These are phyloP conservation scores for Aegle marmelos DNA, from an alignment of 345 rosid species.

Conservation along the genomic window DNA sequence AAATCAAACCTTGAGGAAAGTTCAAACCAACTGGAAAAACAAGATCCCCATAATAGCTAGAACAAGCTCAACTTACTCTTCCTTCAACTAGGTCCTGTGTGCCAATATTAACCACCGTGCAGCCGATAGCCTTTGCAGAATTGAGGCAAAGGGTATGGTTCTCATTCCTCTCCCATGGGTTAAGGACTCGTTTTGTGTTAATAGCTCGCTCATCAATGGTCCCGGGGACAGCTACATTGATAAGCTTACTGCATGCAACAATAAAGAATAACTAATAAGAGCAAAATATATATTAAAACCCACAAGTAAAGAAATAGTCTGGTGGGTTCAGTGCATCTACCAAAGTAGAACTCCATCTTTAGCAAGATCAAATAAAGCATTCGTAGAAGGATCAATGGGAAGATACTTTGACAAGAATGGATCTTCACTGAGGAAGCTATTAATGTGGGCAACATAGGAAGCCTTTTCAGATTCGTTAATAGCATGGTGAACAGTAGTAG, in stretches of 20 bases:
- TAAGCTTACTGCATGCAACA: conserved; percentile 76
- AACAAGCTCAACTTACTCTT: conserved; percentile 54
- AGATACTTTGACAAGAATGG: conserved; percentile 73
- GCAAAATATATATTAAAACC: background rate
- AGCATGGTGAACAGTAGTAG: conserved; percentile 87
- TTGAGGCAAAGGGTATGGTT: conserved; percentile 96
- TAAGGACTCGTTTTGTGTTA: conserved; percentile 72
- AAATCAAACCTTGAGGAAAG: conserved; percentile 11
- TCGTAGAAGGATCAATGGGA: conserved; percentile 76
- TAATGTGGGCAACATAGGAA: conserved; percentile 90
- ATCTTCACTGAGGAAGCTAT: conserved; percentile 77
- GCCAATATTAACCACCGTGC: conserved; percentile 97
- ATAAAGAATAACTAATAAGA: conserved; percentile 19
- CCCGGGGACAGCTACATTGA: conserved; percentile 95
- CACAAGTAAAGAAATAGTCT: background rate
- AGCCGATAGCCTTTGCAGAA: conserved; percentile 98
- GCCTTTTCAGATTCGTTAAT: conserved; percentile 86
- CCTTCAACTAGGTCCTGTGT: conserved; percentile 91
- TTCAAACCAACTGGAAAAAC: conserved; percentile 13
- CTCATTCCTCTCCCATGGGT: conserved; percentile 99
- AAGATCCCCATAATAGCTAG: background rate
- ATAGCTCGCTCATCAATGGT: conserved; percentile 99
- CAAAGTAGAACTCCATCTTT: conserved; percentile 95
- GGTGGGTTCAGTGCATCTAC: conserved; percentile 30
- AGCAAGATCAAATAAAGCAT: conserved; percentile 81